Evolutionary conservation across 371 early-diverging fungal genomes (phyloP).

Genomic region (Actinomortierella wolfii): DNA sequence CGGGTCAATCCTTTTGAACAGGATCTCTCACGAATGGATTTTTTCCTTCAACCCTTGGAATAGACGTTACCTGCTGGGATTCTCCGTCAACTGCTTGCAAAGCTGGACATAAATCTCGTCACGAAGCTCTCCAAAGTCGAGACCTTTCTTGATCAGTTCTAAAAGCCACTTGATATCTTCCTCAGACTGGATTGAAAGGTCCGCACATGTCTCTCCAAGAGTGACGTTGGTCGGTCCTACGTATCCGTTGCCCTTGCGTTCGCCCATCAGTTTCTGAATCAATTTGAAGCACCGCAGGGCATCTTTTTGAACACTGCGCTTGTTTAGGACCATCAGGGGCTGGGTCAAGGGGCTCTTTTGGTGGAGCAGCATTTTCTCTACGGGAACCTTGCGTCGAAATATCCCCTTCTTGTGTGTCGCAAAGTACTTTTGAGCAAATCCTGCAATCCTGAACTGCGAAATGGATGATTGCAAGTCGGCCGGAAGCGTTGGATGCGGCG

Average conservation of each 20-base stretch:
- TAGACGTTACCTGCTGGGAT: constrained; percentile 71
- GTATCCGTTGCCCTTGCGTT: constrained; percentile 52
- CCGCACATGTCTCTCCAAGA: constrained; percentile 43
- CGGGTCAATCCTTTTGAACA: background rate
- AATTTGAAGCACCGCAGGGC: constrained; percentile 84
- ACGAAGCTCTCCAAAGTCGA: constrained; percentile 77
- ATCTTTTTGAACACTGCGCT: constrained; percentile 76
- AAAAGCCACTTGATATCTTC: constrained; percentile 79
- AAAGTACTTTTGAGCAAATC: constrained; percentile 93
- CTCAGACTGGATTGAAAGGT: constrained; percentile 40
- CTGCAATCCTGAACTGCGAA: constrained; percentile 84
- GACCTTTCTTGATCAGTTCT: constrained; percentile 65
- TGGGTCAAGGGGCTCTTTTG: constrained; percentile 78
- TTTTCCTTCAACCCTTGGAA: too few species aligned
- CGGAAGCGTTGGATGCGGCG: constrained; percentile 53
- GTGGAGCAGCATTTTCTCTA: constrained; percentile 86
- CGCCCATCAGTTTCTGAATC: constrained; percentile 87
- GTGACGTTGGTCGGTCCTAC: constrained; percentile 39
- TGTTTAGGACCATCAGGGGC: constrained; percentile 83
- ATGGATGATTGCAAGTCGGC: constrained; percentile 72
- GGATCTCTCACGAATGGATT: too few species aligned
- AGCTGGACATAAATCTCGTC: constrained; percentile 96
- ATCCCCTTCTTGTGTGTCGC: constrained; percentile 86
- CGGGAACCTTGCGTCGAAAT: constrained; percentile 83
- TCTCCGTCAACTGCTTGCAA: constrained; percentile 87